Evolutionary conservation across 2,329 filamentous ascomycete species (phyloP).

Genomic region (Pseudogymnoascus sp.): DNA sequence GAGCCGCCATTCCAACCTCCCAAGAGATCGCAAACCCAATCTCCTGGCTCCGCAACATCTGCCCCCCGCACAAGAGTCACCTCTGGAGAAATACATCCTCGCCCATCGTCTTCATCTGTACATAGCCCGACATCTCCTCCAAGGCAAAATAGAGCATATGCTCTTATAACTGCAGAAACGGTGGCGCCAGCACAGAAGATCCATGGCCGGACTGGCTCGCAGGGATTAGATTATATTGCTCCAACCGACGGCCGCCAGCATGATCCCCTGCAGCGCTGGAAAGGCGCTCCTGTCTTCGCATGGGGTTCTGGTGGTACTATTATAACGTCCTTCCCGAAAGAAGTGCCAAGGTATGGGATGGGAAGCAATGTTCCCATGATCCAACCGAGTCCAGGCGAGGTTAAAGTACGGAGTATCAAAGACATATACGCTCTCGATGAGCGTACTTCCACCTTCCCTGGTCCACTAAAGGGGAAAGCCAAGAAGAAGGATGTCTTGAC

Average conservation of each 20-base stretch:
- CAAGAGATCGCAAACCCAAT: slow-evolving; percentile 54
- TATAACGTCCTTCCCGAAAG: slow-evolving; percentile 79
- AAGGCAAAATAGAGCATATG: slow-evolving; percentile 11
- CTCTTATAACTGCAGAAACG: slow-evolving; percentile 12
- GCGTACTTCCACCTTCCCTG: slow-evolving; percentile 73
- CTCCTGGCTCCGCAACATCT: slow-evolving; percentile 44
- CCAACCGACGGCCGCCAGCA: slow-evolving; percentile 59
- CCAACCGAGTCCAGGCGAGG: slow-evolving; percentile 72
- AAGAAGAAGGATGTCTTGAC: slow-evolving; percentile 89
- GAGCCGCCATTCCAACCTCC: slow-evolving; percentile 31
- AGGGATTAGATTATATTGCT: slow-evolving; percentile 49
- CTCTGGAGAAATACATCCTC: neutral
- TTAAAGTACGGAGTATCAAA: slow-evolving; percentile 69
- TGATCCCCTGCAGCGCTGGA: slow-evolving; percentile 84
- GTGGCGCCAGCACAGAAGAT: slow-evolving; percentile 18
- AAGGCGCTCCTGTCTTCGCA: slow-evolving; percentile 74
- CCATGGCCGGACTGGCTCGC: slow-evolving; percentile 45
- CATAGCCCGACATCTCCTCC: slow-evolving; percentile 24
- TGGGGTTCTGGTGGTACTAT: slow-evolving; percentile 84
- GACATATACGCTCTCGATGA: slow-evolving; percentile 66
- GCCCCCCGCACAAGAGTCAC: slow-evolving; percentile 38
- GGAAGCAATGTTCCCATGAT: slow-evolving; percentile 63
- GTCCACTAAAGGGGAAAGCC: slow-evolving; percentile 77
- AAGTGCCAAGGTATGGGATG: slow-evolving; percentile 77
- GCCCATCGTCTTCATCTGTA: slow-evolving; percentile 45